Conservation (phyloP, 2,329 filamentous ascomycete genomes). For the Lachnellula occidentalis region DNA sequence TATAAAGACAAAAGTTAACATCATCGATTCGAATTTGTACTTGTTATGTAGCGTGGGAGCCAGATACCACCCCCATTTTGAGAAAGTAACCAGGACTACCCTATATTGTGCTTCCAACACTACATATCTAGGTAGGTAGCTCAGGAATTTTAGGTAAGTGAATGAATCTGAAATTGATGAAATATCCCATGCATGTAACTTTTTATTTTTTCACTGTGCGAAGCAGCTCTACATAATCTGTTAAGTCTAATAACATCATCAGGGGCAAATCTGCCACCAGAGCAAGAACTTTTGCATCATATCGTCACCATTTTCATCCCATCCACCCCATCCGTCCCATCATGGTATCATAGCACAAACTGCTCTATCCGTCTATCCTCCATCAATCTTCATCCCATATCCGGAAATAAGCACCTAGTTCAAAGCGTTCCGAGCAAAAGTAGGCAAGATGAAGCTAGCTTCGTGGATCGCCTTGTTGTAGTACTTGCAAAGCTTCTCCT, state of each 20-base stretch:
- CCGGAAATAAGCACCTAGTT: slow-evolving; percentile 36
- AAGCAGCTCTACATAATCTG: background rate
- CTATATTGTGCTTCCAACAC: too few species aligned
- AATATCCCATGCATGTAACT: background rate
- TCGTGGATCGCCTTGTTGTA: slow-evolving; percentile 97
- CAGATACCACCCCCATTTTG: too few species aligned
- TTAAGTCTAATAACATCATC: background rate
- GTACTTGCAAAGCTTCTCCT: slow-evolving; percentile 90
- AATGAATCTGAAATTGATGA: background rate
- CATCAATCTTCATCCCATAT: background rate
- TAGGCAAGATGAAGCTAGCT: slow-evolving; percentile 88
- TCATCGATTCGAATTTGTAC: background rate
- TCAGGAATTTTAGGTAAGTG: too few species aligned
- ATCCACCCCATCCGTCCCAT: background rate
- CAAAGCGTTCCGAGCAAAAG: slow-evolving; percentile 78
- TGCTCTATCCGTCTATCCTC: background rate
- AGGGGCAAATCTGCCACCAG: background rate
- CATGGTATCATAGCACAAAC: slow-evolving; percentile 14
- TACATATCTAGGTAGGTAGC: too few species aligned
- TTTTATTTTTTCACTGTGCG: background rate
- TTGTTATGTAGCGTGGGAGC: too few species aligned
- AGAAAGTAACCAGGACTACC: too few species aligned
- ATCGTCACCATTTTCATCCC: background rate
- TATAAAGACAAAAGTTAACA: background rate
- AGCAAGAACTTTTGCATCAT: background rate